Base-by-base conservation (phyloP, 345 rosid genomes). In the Aquilaria sinensis region DNA sequence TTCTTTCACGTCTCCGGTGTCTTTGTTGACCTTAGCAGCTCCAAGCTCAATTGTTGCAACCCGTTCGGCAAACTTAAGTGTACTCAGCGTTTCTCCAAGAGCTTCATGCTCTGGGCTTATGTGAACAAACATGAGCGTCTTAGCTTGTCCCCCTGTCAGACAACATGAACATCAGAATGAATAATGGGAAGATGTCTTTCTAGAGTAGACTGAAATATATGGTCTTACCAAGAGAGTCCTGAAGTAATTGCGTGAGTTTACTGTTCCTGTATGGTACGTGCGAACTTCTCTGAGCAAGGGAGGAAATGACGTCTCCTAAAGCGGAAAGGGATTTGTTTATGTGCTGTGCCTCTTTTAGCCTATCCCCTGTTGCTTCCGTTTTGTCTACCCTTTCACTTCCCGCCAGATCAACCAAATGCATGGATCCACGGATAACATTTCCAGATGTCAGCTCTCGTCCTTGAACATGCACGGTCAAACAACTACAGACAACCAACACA, bases 341-440 rank as follows among this genome's bases (percentile, higher is more conserved):
- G 54, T 94, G 88, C 32, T 81, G 86, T 11, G 99, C 97, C 72
- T 94, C 97, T 75, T 90, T 94, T 41, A 94, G 66, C 72, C 97
- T 80, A 66, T 94, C 97, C 62, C 97, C 99, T 9, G 81, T 87
- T 61, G 77, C 99, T 70, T 90, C 97, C 13, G 99, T 90, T 72
- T 94, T 94, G 75, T 90, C 96, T 10, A 94, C 96, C 68, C 97
- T 82, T 73, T 94, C 97, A 15, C 99, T 90, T 65, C 99, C 99
- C 0, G 99, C 99, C 60, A 94, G 83, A 57, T 94, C 99, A 75
- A 94, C 97, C 72, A 94, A 78, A 81, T 94, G 97, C 97, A 94
- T 85, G 45, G 90, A 88, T 51, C 96, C 96, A 32, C 82, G 92
- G 37, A 82, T 80, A 70, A 72, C 66, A 58, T 65, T 14, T 43